Evolutionary conservation across 495 filamentous ascomycete species (phyloP).

Genomic region (Collariella sp.): DNA sequence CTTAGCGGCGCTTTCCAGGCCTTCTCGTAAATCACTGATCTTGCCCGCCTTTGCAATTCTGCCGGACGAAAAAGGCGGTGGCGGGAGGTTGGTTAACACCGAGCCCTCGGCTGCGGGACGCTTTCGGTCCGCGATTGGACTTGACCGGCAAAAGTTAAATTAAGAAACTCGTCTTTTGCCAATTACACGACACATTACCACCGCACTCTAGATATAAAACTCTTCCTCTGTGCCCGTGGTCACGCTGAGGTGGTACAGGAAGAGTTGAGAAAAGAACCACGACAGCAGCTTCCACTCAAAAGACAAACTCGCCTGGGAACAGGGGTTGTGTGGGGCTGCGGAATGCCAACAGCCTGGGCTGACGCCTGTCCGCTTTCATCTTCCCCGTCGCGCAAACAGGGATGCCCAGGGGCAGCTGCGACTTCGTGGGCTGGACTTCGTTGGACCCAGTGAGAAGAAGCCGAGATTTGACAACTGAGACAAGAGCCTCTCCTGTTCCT

Average conservation of each 20-base stretch:
- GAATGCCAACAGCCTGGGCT: neutral
- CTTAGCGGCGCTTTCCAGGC: neutral
- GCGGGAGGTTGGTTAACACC: neutral
- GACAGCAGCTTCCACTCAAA: no score
- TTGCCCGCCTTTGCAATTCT: neutral
- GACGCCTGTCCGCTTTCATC: neutral
- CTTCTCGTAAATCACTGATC: no score
- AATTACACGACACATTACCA: no score
- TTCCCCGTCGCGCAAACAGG: neutral
- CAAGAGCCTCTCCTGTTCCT: neutral
- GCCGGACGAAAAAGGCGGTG: slow-evolving; percentile 9
- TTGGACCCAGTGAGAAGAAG: neutral
- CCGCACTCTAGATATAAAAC: no score
- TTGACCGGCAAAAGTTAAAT: no score
- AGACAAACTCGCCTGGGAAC: neutral
- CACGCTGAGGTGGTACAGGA: no score
- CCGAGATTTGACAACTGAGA: neutral
- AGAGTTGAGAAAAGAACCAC: no score
- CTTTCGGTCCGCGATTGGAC: no score
- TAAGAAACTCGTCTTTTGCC: no score
- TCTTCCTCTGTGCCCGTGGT: no score
- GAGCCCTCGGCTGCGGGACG: neutral
- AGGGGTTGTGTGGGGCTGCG: neutral
- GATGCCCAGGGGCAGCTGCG: slow-evolving; percentile 2
- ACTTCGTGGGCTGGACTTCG: neutral